Base-by-base conservation (phyloP, 2,329 filamentous ascomycete species). In the Epichloe brachyelytri region DNA sequence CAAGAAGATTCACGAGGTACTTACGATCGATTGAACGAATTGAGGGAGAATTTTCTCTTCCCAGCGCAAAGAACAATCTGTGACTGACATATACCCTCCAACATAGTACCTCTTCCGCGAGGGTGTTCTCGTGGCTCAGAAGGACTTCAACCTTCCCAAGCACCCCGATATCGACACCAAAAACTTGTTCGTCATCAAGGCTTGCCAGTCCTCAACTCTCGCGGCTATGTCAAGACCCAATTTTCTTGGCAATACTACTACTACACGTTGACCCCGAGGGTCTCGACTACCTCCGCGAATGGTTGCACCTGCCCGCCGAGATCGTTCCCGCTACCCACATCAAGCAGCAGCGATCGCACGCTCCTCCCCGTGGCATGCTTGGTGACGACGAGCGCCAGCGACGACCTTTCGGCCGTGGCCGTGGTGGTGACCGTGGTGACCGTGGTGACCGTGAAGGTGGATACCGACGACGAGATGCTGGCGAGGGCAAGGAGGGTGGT, bases 181-280 rank as follows among this genome's bases (percentile, higher is more conserved):
- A 86, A 98, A 98, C 84, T 88, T 98, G 68, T 97, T 76, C 74
- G 91, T 97, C 74, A 88, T 98, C 83, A 98, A 98, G 85, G 93
- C 93, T 68, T 85, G 83, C 78, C 93, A 98, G 81, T 98, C 93
- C 84, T 98, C 70, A 95, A 84, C 79, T 96, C 90, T 65, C 91
- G 93, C 73, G 91, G 91, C 72, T 97, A 88, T 76, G 83, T 98
- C 78, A 98, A 98, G 88, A 98, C 93, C 66, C 93, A 94, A 77
- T 98, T 98, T 86, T 95, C 89, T 63, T 95, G 89, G 89, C 89
- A 95, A 78, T 95, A 90, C 83, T 95, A 97, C 86, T 98, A 98
- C 87, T 98, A 98, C 85, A 96, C 93, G 76, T 85, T 98, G 76
- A 96, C 91, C 73, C 90, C 70, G 90, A 97, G 82, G 93, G 93